Conservation (phyloP, 768 basidiomycete genomes). For the Mycena galopus region DNA sequence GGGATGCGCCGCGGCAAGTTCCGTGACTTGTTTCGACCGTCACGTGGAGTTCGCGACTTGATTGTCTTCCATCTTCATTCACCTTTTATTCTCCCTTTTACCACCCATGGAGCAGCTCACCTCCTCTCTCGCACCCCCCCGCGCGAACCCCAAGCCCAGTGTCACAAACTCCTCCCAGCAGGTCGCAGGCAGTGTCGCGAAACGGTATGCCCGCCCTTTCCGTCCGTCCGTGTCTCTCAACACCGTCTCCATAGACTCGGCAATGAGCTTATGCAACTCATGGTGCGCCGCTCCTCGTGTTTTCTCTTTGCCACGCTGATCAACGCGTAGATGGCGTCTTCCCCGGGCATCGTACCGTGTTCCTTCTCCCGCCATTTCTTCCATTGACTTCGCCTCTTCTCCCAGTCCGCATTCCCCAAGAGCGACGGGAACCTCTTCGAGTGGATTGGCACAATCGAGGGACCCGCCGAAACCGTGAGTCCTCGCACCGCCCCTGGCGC, state of each 20-base stretch:
- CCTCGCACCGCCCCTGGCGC: slow-evolving; percentile 15
- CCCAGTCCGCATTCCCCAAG: slow-evolving; percentile 90
- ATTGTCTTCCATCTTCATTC: neutral
- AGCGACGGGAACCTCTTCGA: slow-evolving; percentile 90
- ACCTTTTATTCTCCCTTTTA: neutral
- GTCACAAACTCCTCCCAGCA: slow-evolving; percentile 66
- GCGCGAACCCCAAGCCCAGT: slow-evolving; percentile 69
- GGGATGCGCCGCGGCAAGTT: too few species aligned
- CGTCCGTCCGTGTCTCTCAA: slow-evolving; percentile 19
- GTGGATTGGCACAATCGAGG: slow-evolving; percentile 92
- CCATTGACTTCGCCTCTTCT: slow-evolving; percentile 13
- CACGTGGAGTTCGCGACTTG: neutral
- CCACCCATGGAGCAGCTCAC: slow-evolving; percentile 75
- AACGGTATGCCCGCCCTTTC: slow-evolving; percentile 66
- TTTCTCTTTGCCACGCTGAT: neutral
- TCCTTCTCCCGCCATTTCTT: neutral
- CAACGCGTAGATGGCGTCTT: slow-evolving; percentile 79
- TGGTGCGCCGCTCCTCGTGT: slow-evolving; percentile 65
- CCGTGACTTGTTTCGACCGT: neutral
- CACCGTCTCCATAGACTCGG: slow-evolving; percentile 66
- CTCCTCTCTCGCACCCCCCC: slow-evolving; percentile 71
- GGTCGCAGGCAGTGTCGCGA: slow-evolving; percentile 83
- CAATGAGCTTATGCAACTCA: slow-evolving; percentile 89
- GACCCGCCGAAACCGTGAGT: slow-evolving; percentile 80
- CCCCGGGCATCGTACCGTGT: slow-evolving; percentile 84